Base-by-base conservation (phyloP, 768 basidiomycete genomes). In the Boletus coccyginus region DNA sequence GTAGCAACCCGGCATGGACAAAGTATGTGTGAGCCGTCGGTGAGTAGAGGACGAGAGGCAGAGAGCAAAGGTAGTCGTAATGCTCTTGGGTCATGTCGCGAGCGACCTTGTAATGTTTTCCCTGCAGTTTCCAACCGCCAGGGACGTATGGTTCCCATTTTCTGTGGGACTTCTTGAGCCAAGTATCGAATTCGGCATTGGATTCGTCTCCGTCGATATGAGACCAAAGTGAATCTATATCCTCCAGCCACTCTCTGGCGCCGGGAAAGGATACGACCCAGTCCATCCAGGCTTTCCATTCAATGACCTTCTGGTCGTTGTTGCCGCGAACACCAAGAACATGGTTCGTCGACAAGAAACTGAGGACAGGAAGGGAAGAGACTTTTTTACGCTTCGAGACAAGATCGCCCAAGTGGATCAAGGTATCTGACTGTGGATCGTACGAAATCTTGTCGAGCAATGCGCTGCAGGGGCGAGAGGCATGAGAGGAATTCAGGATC, bases 241-340 rank as follows among this genome's bases (percentile, higher is more conserved):
- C 64, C 9, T 69, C 58, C 7, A 94, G 77, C 85, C 90, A 94
- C 27, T 74, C 66, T 27, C 50, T 65, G 1, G 77, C 79, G 8
- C 65, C 72, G 0, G 76, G 71, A 27, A 79, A 67, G 9, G 70
- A 58, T 14, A 70, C 58, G 53, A 95, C 84, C 92, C 92, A 96
- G 17, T 88, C 77, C 49, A 90, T 80, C 92, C 93, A 98, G 2
- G 79, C 75, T 27, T 86, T 79, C 95, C 95, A 97, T 73, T 96
- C 90, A 44, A 98, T 80, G 43, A 94, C 83, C 59, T 81, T 81
- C 71, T 98, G 93, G 73, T 98, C 95, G 66, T 98, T 92, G 69
- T 98, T 98, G 0, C 96, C 95, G 32, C 95, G 84, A 4, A 97
- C 92, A 16, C 93, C 94, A 24, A 80, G 80, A 42, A 92, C 76